Conservation (phyloP, 139 green algal species). For the Volvox reticuliferus region DNA sequence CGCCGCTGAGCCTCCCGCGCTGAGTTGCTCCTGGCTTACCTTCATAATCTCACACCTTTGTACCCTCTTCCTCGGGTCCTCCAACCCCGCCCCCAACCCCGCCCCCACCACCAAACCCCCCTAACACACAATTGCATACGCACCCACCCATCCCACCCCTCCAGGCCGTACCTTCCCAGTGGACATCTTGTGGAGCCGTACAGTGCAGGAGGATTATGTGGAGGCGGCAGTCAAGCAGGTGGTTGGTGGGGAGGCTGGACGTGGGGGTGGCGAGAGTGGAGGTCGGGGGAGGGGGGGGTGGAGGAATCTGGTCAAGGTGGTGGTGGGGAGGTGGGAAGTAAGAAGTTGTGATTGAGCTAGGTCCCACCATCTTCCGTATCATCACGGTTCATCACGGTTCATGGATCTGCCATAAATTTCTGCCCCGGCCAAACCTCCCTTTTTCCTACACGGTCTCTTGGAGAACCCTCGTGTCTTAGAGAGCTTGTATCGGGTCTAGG, state of each 20-base stretch:
- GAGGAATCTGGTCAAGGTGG: background rate
- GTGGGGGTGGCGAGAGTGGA: background rate
- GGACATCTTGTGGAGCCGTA: conserved; percentile 92
- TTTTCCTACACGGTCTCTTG: too few relatives aligned
- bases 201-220: conserved; percentile 96
- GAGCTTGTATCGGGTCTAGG: too few relatives aligned
- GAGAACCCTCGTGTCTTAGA: too few relatives aligned
- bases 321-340: background rate
- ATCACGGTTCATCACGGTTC: too few relatives aligned
- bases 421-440: too few relatives aligned
- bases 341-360: too few relatives aligned
- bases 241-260: background rate
- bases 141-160: background rate
- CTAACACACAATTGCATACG: background rate
- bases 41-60: too few relatives aligned
- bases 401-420: too few relatives aligned
- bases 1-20: too few relatives aligned
- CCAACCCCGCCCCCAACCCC: background rate
- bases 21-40: too few relatives aligned
- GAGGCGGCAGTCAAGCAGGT: conserved; percentile 96
- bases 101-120: background rate
- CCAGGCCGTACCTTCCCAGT: conserved; percentile 95
- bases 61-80: background rate
- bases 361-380: too few relatives aligned
- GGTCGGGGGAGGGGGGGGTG: background rate